Percentiles rank a stretch among this genome's conserved stretches.
Conservation (phyloP, 257 asterid genomes). For the Avicennia marina region DNA sequence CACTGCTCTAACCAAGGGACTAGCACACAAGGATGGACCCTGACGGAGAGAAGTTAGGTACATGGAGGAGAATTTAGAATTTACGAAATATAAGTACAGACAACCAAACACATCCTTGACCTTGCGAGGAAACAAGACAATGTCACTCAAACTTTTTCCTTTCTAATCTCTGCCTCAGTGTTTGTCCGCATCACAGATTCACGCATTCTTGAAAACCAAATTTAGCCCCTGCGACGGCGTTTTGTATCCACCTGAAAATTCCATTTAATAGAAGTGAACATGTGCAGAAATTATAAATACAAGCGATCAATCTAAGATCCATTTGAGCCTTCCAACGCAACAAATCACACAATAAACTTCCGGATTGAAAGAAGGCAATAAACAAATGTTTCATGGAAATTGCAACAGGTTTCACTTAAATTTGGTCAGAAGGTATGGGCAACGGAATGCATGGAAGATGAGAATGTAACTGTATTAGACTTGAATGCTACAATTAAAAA, state of each 20-base stretch:
- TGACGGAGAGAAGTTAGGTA: no score
- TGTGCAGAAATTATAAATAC: neutral
- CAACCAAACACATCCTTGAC: slow-evolving; percentile 40
- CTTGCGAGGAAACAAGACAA: slow-evolving; percentile 21
- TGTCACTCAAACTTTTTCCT: slow-evolving; percentile 17
- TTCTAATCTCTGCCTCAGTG: slow-evolving; percentile 25
- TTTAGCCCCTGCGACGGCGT: slow-evolving; percentile 64
- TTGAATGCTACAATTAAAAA: no score
- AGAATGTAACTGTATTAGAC: no score
- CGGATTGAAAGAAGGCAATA: no score
- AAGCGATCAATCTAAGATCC: neutral
- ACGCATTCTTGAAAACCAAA: slow-evolving; percentile 2
- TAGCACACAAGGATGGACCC: no score
- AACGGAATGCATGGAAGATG: no score
- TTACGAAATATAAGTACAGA: slow-evolving; percentile 42
- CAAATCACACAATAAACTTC: no score
- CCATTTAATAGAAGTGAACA: slow-evolving; percentile 5
- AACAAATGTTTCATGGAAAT: neutral
- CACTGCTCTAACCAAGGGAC: no score
- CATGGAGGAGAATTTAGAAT: neutral
- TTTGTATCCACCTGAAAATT: slow-evolving; percentile 68
- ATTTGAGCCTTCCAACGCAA: no score
- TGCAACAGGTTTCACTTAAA: neutral
- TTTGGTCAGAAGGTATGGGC: no score
- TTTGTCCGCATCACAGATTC: slow-evolving; percentile 26